phyloP scores from a whole-genome alignment of 805 yeast genomes.

The Saccharomycopsis microspora region DNA sequence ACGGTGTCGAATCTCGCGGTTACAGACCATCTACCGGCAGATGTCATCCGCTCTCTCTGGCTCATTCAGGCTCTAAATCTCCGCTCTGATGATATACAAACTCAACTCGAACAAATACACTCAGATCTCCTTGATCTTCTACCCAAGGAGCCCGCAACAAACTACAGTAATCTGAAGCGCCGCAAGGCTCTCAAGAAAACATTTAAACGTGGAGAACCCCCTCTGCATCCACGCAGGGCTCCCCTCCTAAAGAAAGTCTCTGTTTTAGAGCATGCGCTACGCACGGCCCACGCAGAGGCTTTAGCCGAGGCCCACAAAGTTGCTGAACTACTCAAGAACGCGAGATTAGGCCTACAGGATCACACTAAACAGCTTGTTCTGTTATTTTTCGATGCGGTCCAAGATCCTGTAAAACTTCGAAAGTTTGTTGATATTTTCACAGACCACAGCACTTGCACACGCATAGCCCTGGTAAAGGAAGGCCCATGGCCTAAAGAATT shows the following conservation, averaged over 20 bases:
- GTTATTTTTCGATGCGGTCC: conserved; percentile 2
- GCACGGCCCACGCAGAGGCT: conserved; percentile 4
- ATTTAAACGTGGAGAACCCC: too few species aligned
- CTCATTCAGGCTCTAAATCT: conserved; percentile 26
- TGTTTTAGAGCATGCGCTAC: conserved; percentile 3
- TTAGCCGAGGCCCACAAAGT: conserved; percentile 7
- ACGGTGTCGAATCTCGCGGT: conserved; percentile 13
- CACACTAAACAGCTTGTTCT: conserved; percentile 8
- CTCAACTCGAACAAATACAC: too few species aligned
- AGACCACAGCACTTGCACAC: neutral
- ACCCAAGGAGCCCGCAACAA: too few species aligned
- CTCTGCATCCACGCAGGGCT: neutral
- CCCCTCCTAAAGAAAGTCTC: neutral
- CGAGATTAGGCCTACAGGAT: conserved; percentile 4
- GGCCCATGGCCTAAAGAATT: neutral
- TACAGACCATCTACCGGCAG: conserved; percentile 32
- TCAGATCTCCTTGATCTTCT: too few species aligned
- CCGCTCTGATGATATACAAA: too few species aligned
- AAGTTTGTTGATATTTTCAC: neutral
- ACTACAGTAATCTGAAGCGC: too few species aligned
- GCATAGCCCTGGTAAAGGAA: neutral
- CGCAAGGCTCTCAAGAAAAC: too few species aligned
- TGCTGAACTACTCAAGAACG: conserved; percentile 2
- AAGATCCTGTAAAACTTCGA: neutral
- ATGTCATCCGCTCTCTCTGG: conserved; percentile 31